Evolutionary conservation across 176 grass and related monocot species (phyloP).

Genomic region (Phragmites australis): DNA sequence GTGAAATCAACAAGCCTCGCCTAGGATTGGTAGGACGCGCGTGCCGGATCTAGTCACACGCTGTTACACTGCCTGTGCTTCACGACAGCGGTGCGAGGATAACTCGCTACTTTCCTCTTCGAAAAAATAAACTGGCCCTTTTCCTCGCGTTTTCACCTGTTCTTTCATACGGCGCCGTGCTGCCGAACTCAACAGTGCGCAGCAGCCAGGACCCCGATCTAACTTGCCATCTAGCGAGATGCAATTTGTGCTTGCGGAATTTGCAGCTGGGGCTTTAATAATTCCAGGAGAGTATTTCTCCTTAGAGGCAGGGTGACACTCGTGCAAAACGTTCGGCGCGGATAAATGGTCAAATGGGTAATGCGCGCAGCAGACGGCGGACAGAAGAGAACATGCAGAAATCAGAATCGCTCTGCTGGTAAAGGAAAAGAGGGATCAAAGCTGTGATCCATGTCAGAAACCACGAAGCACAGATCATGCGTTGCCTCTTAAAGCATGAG

Average conservation of each 20-base stretch:
- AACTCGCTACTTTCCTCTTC: neutral
- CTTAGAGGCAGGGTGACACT: neutral
- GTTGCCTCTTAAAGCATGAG: neutral
- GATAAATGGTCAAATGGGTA: too few relatives aligned
- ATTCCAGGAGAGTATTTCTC: conserved; percentile 18
- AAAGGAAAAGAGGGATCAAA: too few relatives aligned
- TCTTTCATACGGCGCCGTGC: neutral
- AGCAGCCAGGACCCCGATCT: neutral
- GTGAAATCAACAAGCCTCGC: neutral
- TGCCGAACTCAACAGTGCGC: conserved; percentile 13
- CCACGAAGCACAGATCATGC: neutral
- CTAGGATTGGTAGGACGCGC: neutral
- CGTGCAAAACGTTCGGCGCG: neutral
- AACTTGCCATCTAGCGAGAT: neutral
- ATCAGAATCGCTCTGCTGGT: neutral
- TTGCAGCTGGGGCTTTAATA: conserved; percentile 4
- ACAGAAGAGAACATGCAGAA: too few relatives aligned
- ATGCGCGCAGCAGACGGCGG: too few relatives aligned
- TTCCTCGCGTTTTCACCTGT: too few relatives aligned
- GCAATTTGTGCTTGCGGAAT: neutral
- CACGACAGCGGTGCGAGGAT: conserved; percentile 1
- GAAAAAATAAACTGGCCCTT: too few relatives aligned
- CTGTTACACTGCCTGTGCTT: conserved; percentile 5
- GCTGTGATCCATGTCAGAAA: conserved; percentile 17
- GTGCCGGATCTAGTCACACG: neutral